These are phyloP conservation scores for Aegilops umbellulata DNA, from an alignment of 176 grass and related monocot species.

Conservation along the genomic window DNA sequence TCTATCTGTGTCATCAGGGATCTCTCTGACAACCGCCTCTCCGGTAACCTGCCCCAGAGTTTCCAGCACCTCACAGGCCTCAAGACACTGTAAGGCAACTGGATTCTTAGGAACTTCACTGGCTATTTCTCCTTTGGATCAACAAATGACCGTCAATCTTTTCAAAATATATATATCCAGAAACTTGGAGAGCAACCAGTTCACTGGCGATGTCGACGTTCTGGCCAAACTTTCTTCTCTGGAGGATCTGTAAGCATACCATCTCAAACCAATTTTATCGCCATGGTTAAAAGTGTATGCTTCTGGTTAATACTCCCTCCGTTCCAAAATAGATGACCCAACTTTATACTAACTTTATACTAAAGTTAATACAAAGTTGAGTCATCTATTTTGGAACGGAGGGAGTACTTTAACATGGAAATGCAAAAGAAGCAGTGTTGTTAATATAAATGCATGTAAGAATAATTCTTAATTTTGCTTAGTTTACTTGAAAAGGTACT, in stretches of 20 bases:
- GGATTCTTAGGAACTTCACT: background rate
- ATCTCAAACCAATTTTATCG: background rate
- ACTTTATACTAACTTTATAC: no score
- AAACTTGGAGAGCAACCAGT: conserved; percentile 86
- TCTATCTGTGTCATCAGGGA: conserved; percentile 55
- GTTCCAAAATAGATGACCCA: no score
- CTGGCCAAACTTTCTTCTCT: conserved; percentile 65
- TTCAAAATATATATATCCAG: conserved; percentile 40
- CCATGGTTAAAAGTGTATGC: background rate
- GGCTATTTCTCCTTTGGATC: conserved; percentile 8
- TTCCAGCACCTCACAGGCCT: conserved; percentile 60
- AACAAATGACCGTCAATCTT: conserved; percentile 19
- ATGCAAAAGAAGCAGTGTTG: background rate
- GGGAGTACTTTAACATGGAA: background rate
- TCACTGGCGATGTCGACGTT: conserved; percentile 64
- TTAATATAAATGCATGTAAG: background rate
- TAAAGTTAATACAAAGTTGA: no score
- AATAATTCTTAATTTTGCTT: background rate
- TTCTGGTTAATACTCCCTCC: background rate
- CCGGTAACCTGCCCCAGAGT: conserved; percentile 79
- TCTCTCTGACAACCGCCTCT: conserved; percentile 88
- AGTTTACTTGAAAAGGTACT: background rate
- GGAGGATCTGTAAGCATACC: conserved; percentile 72
- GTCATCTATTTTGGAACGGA: no score
- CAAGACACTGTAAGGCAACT: conserved; percentile 72